Conservation (phyloP, 108 stramenopile species). For the Fragilaria radians region DNA sequence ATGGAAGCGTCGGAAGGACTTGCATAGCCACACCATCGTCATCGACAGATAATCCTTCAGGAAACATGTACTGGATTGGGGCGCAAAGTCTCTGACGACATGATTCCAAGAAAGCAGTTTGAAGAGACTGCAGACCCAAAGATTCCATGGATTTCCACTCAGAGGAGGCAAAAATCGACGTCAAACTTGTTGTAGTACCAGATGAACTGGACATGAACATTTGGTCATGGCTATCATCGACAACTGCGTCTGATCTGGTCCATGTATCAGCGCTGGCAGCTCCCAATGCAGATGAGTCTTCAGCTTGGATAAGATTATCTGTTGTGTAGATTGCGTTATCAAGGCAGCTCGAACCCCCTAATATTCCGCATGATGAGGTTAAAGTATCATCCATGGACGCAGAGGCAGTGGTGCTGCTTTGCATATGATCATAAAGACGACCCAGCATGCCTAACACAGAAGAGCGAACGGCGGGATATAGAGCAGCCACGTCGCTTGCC, state of each 20-base stretch:
- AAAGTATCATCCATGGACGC: slow-evolving; percentile 37
- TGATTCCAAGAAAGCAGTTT: slow-evolving; percentile 63
- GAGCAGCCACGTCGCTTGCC: slow-evolving; percentile 53
- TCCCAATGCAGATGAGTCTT: slow-evolving; percentile 13
- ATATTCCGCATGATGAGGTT: slow-evolving; percentile 36
- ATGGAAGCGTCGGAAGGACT: slow-evolving; percentile 58
- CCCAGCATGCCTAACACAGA: slow-evolving; percentile 68
- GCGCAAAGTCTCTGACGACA: slow-evolving; percentile 57
- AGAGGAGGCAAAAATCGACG: slow-evolving; percentile 56
- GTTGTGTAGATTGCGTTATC: slow-evolving; percentile 21
- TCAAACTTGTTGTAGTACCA: slow-evolving; percentile 28
- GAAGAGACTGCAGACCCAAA: slow-evolving; percentile 51
- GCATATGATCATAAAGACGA: slow-evolving; percentile 60
- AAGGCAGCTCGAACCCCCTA: slow-evolving; percentile 68
- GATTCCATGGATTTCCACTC: slow-evolving; percentile 63
- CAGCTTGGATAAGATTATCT: slow-evolving; percentile 12
- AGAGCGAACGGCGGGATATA: slow-evolving; percentile 72
- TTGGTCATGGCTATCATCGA: slow-evolving; percentile 6
- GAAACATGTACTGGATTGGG: slow-evolving; percentile 78
- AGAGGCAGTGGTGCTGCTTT: slow-evolving; percentile 33
- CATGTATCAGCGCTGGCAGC: slow-evolving; percentile 41
- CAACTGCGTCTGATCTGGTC: slow-evolving; percentile 24
- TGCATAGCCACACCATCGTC: slow-evolving; percentile 60
- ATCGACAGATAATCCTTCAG: slow-evolving; percentile 64
- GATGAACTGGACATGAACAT: not conserved